These are phyloP conservation scores for Phytomonas sp. DNA, from an alignment of 208 protist species.

Conservation along the genomic window DNA sequence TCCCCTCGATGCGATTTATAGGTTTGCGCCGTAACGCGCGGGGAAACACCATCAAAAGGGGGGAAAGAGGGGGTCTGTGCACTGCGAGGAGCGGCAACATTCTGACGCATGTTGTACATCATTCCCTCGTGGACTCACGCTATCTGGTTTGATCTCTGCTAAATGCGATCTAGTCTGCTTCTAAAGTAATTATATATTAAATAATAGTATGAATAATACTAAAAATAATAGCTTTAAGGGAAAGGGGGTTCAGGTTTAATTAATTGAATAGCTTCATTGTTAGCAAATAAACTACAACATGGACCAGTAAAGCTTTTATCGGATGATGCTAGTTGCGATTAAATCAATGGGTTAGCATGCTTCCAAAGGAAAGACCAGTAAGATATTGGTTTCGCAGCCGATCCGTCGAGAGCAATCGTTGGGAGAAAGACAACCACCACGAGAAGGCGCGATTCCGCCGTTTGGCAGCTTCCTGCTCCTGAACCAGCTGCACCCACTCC, in stretches of 20 bases:
- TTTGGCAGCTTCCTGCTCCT: slow-evolving; percentile 76
- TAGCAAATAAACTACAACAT: too few relatives aligned
- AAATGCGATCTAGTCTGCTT: too few relatives aligned
- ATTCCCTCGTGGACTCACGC: too few relatives aligned
- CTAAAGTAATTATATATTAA: too few relatives aligned
- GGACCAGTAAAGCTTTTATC: neutral
- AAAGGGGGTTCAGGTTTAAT: too few relatives aligned
- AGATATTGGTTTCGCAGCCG: slow-evolving; percentile 75
- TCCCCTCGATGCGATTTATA: slow-evolving; percentile 64
- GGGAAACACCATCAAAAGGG: slow-evolving; percentile 71
- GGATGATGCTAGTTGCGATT: neutral
- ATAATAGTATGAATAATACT: too few relatives aligned
- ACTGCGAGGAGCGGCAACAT: neutral
- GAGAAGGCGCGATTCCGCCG: slow-evolving; percentile 61
- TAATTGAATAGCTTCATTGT: too few relatives aligned
- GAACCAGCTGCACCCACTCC: slow-evolving; percentile 71
- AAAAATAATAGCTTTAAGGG: too few relatives aligned
- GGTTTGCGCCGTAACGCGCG: slow-evolving; percentile 66
- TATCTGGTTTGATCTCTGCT: too few relatives aligned
- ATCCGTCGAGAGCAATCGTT: slow-evolving; percentile 65
- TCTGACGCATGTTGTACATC: too few relatives aligned
- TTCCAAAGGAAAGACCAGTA: neutral
- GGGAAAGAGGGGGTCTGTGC: slow-evolving; percentile 29
- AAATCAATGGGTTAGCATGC: neutral
- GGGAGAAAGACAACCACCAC: slow-evolving; percentile 80